Evolutionary conservation across 768 basidiomycete species (phyloP), one percentile per base, ranked within the genome.

Genomic region (Termitomyces sp.): DNA sequence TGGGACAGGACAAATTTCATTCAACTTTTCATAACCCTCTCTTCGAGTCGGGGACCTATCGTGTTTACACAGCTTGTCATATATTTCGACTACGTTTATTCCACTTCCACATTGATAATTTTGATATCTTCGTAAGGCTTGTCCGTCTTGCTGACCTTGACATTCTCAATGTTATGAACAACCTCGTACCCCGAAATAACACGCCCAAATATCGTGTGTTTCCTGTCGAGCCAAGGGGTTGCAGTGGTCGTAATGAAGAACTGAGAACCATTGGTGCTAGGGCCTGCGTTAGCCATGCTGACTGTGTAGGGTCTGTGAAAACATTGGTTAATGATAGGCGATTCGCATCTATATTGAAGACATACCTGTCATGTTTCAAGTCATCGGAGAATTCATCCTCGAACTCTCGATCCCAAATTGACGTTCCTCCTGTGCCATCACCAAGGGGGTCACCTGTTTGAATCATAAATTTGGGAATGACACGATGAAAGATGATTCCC

Each of bases 401-500:
- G 61, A 96, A 95, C 40, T 94, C 90, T 52, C 75, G 70, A 2
- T 86, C 93, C 93, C 94, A 97, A 56, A 96, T 91, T 12, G 89
- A 92, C 47, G 79, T 84, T 13, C 94, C 94, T 15, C 94, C 94
- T 0, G 94, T 95, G 5, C 94, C 94, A 71, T 97, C 92, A 20
- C 91, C 94, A n/a, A 94, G 73, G 3, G 94, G 94, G 64, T 96
- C 94, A 31, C 94, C 94, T 4, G 94, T 96, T 76, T 97, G 94
- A 53, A 97, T 89, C 94, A 96, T 96, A 66, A 99, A 99, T 73
- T 99, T 98, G 57, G 92, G 83, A 67, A 99, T 99, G 59, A 98
- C 91, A 54, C 97, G 89, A 69, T 99, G 97, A 78, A 98, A 98
- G 64, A 98, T 83, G 54, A 97, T 77, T 12, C 88, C 86, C 67